phyloP scores from a whole-genome alignment of 768 basidiomycete species.

The Lactarius trivialis region DNA sequence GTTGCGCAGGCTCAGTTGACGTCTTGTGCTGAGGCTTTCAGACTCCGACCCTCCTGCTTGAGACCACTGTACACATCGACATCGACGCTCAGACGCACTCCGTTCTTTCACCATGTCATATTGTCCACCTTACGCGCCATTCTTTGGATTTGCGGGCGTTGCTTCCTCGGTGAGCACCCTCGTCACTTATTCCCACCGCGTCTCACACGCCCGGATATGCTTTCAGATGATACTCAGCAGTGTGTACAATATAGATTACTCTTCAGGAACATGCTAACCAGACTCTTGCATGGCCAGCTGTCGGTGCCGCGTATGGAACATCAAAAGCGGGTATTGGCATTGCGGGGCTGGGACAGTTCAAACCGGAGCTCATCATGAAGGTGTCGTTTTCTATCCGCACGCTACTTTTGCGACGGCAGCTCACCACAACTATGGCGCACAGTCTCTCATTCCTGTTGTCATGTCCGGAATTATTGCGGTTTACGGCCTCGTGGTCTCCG shows the following conservation, averaged over 20 bases:
- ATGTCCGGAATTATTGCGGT: constrained; percentile 99
- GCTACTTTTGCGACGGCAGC: background rate
- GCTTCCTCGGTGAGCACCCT: constrained; percentile 69
- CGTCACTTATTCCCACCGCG: background rate
- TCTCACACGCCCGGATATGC: background rate
- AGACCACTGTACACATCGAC: background rate
- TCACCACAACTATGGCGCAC: background rate
- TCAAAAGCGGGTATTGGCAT: constrained; percentile 97
- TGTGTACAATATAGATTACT: constrained; percentile 37
- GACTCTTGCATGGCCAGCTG: constrained; percentile 40
- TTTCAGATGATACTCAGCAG: constrained; percentile 94
- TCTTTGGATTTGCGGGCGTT: constrained; percentile 97
- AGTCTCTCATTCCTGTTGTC: constrained; percentile 71
- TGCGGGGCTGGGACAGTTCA: constrained; percentile 87
- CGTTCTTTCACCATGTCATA: constrained; percentile 27
- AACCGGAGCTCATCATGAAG: constrained; percentile 98
- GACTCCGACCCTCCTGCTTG: constrained; percentile 16
- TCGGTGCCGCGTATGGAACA: constrained; percentile 95
- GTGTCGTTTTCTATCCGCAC: constrained; percentile 36
- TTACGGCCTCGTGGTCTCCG: constrained; percentile 98
- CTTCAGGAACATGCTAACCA: background rate
- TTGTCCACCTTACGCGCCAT: constrained; percentile 92
- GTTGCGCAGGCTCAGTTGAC: background rate
- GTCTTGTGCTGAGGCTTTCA: constrained; percentile 2
- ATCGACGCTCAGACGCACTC: background rate